A percentile compares a stretch with the other conserved stretches of the same genome.
Conservation (phyloP, 345 rosid genomes). For the Mercurialis annua region DNA sequence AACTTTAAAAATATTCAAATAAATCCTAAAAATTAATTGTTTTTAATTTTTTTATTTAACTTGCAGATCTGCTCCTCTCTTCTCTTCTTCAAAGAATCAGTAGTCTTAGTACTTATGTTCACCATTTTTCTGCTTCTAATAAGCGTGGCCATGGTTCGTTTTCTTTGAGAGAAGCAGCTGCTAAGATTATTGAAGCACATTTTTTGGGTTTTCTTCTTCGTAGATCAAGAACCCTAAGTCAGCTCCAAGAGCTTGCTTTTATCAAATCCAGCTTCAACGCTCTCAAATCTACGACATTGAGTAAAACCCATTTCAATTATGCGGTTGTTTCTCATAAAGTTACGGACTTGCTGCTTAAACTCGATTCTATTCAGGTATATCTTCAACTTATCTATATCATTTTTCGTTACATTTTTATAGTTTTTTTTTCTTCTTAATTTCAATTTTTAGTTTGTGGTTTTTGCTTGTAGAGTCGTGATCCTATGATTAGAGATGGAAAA, state of each 20-base stretch:
- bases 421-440: background rate
- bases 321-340: slow-evolving; percentile 50
- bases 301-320: slow-evolving; percentile 41
- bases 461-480: slow-evolving; percentile 54
- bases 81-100: slow-evolving; percentile 52
- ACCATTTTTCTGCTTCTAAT: slow-evolving; percentile 23
- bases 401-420: background rate
- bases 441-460: background rate
- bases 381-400: background rate
- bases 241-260: slow-evolving; percentile 71
- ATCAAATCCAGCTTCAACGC: slow-evolving; percentile 58
- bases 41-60: no score
- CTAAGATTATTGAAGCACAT: slow-evolving; percentile 74
- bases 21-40: no score
- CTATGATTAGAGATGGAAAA: slow-evolving; percentile 74
- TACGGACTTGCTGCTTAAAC: slow-evolving; percentile 57
- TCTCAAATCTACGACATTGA: slow-evolving; percentile 60
- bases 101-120: slow-evolving; percentile 49
- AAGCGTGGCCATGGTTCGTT: slow-evolving; percentile 18
- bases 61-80: no score
- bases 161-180: slow-evolving; percentile 65
- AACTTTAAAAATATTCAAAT: no score
- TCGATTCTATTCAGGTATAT: slow-evolving; percentile 79
- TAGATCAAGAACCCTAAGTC: slow-evolving; percentile 73
- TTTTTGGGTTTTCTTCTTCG: slow-evolving; percentile 69